Base-by-base conservation (phyloP, 768 basidiomycete genomes). In the Calocybe gangraenosa region DNA sequence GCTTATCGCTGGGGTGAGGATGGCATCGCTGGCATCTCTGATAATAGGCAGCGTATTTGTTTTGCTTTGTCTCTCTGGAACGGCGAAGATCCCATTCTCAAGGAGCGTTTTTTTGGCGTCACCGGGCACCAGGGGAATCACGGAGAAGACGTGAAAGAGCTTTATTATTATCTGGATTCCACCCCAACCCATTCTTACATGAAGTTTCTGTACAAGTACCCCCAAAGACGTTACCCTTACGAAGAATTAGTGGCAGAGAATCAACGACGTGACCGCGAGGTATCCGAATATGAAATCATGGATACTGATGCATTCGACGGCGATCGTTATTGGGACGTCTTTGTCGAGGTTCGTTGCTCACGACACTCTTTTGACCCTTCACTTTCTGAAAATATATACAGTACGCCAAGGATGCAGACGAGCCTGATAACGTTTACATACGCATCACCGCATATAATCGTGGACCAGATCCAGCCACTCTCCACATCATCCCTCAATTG, bases 131-230 rank as follows among this genome's bases (percentile, higher is more conserved):
- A 99, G 70, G 95, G 96, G 37, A 99, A 99, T 62, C 96, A 99
- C 64, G 96, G 96, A 51, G 96, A 99, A 66, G 96, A 99, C 60
- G 93, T 95, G 70, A 98, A 98, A 67, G 96, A 99, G 61, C 71
- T 98, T 21, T 99, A 99, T 65, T 99, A 95, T 63, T 99, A 99
- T 65, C 79, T 99, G 49, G 96, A 98, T 64, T 95, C 92, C 30
- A 97, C 96, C 1, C 96, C 96, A 30, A 97, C 96, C 1, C 96
- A 99, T 59, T 96, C 94, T 5, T 99, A 98, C 76, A 98, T 99
- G 96, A 99, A 99, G 65, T 97, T 91, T 66, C 70, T 97, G 46
- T 99, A 99, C 80, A 99, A 99, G 64, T 99, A 99, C 56, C 94
- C 96, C 10, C 96, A 99, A 63, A 74, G 82, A 56, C 72, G 76